phyloP scores from a whole-genome alignment of 2,329 filamentous ascomycete species.

The Cylindrodendrum hubeiense region DNA sequence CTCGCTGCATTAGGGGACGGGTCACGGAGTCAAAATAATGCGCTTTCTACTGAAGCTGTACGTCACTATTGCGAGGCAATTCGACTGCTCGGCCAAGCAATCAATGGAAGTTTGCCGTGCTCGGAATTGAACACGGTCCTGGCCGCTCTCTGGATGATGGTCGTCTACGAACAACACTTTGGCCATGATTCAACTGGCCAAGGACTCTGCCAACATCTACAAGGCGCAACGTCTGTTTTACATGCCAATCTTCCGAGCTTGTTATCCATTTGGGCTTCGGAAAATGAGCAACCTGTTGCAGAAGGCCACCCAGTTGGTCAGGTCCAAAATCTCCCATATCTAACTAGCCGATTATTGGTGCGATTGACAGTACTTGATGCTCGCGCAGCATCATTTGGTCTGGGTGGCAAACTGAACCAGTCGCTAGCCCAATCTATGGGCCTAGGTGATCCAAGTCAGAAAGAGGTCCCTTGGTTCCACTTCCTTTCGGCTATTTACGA shows the following conservation, averaged over 20 bases:
- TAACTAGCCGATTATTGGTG: constrained; percentile 4
- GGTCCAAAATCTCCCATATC: background rate
- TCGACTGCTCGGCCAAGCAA: background rate
- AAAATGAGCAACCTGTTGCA: background rate
- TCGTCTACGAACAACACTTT: constrained; percentile 2
- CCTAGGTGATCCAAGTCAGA: background rate
- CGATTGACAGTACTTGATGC: constrained; percentile 3
- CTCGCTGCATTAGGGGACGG: background rate
- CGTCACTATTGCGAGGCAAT: constrained; percentile 6
- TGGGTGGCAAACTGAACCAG: constrained; percentile 1
- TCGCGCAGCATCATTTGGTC: constrained; percentile 1
- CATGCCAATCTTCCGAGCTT: background rate
- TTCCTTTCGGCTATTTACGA: constrained; percentile 9
- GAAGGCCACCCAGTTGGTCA: background rate
- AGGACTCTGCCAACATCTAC: background rate
- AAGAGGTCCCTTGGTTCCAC: background rate
- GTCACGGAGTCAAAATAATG: background rate
- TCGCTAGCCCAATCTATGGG: constrained; percentile 5
- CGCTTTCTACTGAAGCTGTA: background rate
- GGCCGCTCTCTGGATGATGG: constrained; percentile 1
- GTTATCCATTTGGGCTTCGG: background rate
- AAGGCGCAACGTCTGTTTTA: background rate
- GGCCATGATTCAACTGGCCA: background rate
- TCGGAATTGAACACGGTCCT: background rate
- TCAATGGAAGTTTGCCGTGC: background rate